Percentiles rank a stretch among this genome's conserved stretches.
These are phyloP conservation scores for Yamadazyma sp. DNA, from an alignment of 1,139 yeast genomes.

Conservation along the genomic window DNA sequence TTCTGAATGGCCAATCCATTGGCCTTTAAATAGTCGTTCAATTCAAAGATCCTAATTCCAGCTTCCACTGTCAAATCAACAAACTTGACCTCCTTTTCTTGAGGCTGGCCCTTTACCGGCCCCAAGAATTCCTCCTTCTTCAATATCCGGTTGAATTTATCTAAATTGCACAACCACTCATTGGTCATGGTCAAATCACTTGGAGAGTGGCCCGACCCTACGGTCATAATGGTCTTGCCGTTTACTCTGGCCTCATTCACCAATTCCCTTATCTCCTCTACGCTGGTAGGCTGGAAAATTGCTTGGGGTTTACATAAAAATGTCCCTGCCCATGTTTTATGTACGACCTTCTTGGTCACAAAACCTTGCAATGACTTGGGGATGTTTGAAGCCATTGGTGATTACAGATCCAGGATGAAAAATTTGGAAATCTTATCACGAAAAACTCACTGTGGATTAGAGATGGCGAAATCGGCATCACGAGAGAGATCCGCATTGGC, in stretches of 20 bases:
- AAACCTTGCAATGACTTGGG: constrained; percentile 36
- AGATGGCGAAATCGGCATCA: not conserved
- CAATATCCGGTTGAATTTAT: constrained; percentile 61
- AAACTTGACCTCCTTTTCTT: constrained; percentile 52
- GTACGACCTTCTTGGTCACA: constrained; percentile 41
- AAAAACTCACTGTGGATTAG: not conserved
- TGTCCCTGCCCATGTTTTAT: constrained; percentile 91
- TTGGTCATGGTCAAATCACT: constrained; percentile 84
- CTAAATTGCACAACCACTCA: constrained; percentile 89
- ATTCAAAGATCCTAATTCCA: constrained; percentile 78
- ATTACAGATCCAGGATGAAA: too few species aligned
- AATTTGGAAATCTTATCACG: not conserved
- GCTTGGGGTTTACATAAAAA: constrained; percentile 74
- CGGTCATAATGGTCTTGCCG: constrained; percentile 73
- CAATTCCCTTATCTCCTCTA: constrained; percentile 63
- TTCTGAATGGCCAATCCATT: constrained; percentile 82
- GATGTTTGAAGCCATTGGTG: constrained; percentile 17
- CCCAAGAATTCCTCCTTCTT: constrained; percentile 40
- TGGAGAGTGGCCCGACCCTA: constrained; percentile 96
- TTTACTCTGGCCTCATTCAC: constrained; percentile 63
- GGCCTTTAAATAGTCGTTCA: constrained; percentile 64
- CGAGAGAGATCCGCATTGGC: not conserved
- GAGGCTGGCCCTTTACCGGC: constrained; percentile 30
- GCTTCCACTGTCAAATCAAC: constrained; percentile 94
- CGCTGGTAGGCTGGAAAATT: constrained; percentile 69